Evolutionary conservation across 345 rosid species (phyloP).

Genomic region (Rhizophora mangle): DNA sequence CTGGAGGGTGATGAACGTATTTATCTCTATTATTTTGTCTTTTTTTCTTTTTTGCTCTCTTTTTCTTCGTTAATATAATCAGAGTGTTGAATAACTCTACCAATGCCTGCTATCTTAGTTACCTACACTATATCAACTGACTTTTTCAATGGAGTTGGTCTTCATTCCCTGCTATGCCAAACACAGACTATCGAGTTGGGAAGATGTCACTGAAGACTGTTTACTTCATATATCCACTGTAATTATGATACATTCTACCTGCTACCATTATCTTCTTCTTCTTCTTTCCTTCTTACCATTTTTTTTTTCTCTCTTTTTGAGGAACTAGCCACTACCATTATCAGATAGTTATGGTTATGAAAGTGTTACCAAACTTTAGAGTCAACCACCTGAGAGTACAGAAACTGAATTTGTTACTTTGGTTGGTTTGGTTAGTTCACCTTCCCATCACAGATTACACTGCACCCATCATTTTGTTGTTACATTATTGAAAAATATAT

Average conservation of each 20-base stretch:
- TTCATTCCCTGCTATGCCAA: background rate
- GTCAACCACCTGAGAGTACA: background rate
- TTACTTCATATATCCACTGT: background rate
- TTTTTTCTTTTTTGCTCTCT: too few species aligned
- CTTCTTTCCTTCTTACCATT: too few species aligned
- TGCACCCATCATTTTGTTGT: conserved; percentile 20
- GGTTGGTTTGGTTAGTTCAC: conserved; percentile 3
- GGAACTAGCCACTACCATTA: background rate
- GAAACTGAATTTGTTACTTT: conserved; percentile 1
- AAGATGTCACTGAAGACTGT: background rate
- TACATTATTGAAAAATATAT: background rate
- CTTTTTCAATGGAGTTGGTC: background rate
- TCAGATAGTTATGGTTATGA: background rate
- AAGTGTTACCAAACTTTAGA: conserved; percentile 16
- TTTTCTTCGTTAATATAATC: too few species aligned
- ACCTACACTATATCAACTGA: background rate
- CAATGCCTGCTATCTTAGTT: background rate
- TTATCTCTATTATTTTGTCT: too few species aligned
- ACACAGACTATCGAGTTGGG: background rate
- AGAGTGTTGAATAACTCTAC: too few species aligned
- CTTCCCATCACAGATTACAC: background rate
- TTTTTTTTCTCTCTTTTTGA: too few species aligned
- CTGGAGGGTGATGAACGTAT: too few species aligned
- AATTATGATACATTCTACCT: background rate
- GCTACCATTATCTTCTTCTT: background rate